Conservation (phyloP, 2,329 filamentous ascomycete genomes). For the Arthrobotrys sinensis region DNA sequence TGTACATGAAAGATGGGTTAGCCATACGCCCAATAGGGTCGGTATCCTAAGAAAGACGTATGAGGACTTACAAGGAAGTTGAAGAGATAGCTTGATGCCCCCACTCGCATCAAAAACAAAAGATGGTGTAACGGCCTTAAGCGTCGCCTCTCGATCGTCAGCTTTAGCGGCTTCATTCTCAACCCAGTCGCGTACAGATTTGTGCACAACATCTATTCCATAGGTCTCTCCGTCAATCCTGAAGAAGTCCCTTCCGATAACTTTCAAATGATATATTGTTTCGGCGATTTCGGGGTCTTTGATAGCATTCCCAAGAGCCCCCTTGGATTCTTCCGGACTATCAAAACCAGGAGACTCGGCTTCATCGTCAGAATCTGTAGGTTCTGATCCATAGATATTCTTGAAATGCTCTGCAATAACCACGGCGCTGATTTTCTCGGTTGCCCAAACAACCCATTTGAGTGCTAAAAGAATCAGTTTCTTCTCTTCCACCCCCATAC, state of each 20-base stretch:
- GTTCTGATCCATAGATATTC: neutral
- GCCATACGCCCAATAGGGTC: neutral
- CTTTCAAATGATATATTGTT: conserved; percentile 38
- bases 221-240: conserved; percentile 15
- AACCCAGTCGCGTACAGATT: conserved; percentile 46
- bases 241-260: conserved; percentile 40
- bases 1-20: neutral
- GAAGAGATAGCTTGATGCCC: conserved; percentile 6
- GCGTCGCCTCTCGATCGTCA: neutral
- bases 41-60: neutral
- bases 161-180: conserved; percentile 20
- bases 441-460: conserved; percentile 19
- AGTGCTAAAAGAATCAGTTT: conserved; percentile 30
- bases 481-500: neutral
- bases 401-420: conserved; percentile 40
- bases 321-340: neutral
- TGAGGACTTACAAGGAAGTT: conserved; percentile 7
- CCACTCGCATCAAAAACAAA: conserved; percentile 1
- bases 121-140: neutral
- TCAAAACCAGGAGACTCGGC: neutral
- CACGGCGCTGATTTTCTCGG: conserved; percentile 5
- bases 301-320: neutral
- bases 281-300: conserved; percentile 31
- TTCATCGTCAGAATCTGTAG: neutral
- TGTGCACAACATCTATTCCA: conserved; percentile 38